Evolutionary conservation across 1,139 yeast genomes (phyloP).

Genomic region (Yamadazyma oceani): DNA sequence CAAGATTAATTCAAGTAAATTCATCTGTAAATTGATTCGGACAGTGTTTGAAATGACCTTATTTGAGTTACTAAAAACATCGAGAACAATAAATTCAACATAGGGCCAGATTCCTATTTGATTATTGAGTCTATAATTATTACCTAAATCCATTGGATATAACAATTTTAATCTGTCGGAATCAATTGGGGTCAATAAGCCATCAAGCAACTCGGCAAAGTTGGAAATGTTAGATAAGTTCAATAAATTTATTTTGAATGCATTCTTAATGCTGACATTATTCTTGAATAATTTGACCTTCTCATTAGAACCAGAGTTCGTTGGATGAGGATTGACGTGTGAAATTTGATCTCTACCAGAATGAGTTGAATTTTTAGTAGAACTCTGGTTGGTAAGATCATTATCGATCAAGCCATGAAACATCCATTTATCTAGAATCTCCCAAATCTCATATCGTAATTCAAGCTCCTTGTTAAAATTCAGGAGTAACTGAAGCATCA

Average conservation of each 20-base stretch:
- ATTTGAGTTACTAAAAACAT: constrained; percentile 54
- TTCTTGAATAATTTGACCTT: constrained; percentile 24
- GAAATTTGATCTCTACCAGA: background rate
- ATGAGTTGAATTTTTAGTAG: constrained; percentile 8
- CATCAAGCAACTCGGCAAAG: constrained; percentile 53
- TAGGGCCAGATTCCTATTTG: constrained; percentile 77
- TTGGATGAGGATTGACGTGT: background rate
- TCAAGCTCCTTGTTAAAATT: constrained; percentile 39
- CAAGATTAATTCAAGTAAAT: constrained; percentile 52
- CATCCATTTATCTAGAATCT: constrained; percentile 70
- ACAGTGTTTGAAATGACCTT: constrained; percentile 33
- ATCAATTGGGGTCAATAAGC: constrained; percentile 27
- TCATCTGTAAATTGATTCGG: constrained; percentile 49
- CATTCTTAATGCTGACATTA: constrained; percentile 31
- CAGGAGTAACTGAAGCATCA: constrained; percentile 45
- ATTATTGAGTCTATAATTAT: constrained; percentile 48
- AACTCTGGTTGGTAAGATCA: constrained; percentile 6
- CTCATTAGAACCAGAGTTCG: constrained; percentile 5
- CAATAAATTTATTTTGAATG: constrained; percentile 32
- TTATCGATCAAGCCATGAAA: constrained; percentile 39
- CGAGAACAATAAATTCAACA: constrained; percentile 66
- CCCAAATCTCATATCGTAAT: constrained; percentile 62
- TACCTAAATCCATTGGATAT: constrained; percentile 68
- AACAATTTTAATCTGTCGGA: constrained; percentile 42
- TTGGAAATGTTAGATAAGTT: constrained; percentile 61